Percentiles rank a stretch among this genome's conserved stretches.
These are phyloP conservation scores for Pogostemon cablin DNA, from an alignment of 257 asterid genomes.

Conservation along the genomic window DNA sequence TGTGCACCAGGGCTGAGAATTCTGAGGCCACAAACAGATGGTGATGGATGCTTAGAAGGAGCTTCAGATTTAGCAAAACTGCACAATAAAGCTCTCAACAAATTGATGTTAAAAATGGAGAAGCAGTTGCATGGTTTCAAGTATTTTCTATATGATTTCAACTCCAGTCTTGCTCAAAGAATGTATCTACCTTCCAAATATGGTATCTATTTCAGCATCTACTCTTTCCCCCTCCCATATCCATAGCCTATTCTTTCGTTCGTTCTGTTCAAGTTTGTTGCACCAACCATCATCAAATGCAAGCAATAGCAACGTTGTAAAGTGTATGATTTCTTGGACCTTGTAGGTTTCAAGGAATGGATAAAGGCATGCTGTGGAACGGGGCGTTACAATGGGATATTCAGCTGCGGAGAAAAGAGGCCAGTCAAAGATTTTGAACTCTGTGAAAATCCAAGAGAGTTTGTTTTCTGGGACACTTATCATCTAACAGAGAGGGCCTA, in stretches of 20 bases:
- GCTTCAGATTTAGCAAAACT: conserved; percentile 48
- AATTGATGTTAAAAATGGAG: conserved; percentile 37
- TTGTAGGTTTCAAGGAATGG: conserved; percentile 57
- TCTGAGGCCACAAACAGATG: conserved; percentile 34
- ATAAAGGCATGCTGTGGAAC: conserved; percentile 60
- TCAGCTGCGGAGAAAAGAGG: conserved; percentile 63
- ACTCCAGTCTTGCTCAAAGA: conserved; percentile 38
- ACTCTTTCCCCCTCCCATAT: not conserved
- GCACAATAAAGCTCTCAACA: conserved; percentile 46
- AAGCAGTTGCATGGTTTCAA: conserved; percentile 45
- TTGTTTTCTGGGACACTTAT: conserved; percentile 54
- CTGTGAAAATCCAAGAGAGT: conserved; percentile 45
- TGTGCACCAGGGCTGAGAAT: conserved; percentile 62
- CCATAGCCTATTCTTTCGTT: not conserved
- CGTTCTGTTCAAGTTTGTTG: not conserved
- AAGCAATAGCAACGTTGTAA: no score
- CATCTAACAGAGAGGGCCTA: conserved; percentile 53
- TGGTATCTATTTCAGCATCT: conserved; percentile 37
- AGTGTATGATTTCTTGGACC: not conserved
- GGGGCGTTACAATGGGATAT: conserved; percentile 49
- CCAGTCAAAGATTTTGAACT: conserved; percentile 38
- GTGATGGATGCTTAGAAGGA: conserved; percentile 49
- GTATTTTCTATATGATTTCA: conserved; percentile 58
- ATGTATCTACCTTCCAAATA: conserved; percentile 47
- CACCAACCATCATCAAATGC: no score